These are phyloP conservation scores for Helminthosporium solani DNA, from an alignment of 2,329 filamentous ascomycete genomes.

Conservation along the genomic window DNA sequence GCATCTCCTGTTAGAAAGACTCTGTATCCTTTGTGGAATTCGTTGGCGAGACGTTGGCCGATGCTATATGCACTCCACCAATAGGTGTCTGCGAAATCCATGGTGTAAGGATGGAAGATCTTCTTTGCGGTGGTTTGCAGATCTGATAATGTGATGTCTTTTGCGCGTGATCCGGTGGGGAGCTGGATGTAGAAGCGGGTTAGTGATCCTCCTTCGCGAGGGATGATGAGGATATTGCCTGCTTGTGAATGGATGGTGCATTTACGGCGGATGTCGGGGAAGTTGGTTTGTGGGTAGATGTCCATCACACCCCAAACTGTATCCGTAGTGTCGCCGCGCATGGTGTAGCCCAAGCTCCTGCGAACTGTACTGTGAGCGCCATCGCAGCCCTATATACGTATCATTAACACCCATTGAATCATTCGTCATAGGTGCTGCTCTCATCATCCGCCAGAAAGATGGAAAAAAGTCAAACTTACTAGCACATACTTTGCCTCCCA, in stretches of 20 bases:
- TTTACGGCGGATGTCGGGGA: conserved; percentile 55
- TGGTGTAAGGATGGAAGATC: conserved; percentile 57
- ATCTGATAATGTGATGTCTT: conserved; percentile 54
- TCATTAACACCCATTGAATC: conserved; percentile 25
- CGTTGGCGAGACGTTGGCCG: conserved; percentile 68
- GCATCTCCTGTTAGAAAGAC: conserved; percentile 72
- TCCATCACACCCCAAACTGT: conserved; percentile 61
- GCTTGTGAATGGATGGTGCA: conserved; percentile 49
- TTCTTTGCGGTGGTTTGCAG: conserved; percentile 55
- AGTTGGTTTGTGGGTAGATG: conserved; percentile 51
- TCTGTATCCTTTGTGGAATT: conserved; percentile 64
- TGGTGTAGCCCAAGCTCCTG: conserved; percentile 53
- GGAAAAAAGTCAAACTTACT: conserved; percentile 17
- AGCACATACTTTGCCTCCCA: conserved; percentile 44
- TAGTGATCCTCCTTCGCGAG: conserved; percentile 56
- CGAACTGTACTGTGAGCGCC: conserved; percentile 56
- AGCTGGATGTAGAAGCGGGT: conserved; percentile 65
- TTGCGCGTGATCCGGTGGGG: conserved; percentile 51
- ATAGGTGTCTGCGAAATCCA: conserved; percentile 59
- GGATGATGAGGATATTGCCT: conserved; percentile 54
- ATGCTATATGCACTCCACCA: conserved; percentile 76
- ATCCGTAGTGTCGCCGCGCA: conserved; percentile 61
- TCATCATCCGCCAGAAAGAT: too few species aligned
- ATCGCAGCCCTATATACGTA: conserved; percentile 46
- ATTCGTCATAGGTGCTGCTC: too few species aligned